Evolutionary conservation across 805 yeast species (phyloP), one percentile per base, ranked within the genome.

Genomic region (Candida ulmi): DNA sequence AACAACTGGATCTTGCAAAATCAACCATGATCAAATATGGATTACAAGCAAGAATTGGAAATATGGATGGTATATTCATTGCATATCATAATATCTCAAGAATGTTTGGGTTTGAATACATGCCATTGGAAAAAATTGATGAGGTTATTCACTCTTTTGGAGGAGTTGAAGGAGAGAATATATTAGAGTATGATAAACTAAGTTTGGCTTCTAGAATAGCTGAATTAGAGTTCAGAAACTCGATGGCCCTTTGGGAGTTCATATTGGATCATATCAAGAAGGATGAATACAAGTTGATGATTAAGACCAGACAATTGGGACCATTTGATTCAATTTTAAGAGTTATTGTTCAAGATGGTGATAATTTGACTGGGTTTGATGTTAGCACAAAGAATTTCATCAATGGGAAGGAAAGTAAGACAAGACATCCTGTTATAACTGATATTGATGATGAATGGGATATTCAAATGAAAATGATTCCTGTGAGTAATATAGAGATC

Each of bases 41-140:
- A 3, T 68, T 91, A 48, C 98, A 93, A 60, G 98, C 96, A 0
- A 71, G 97, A 45, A 84, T 91, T 31, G 99, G 98, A 3, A 80
- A 84, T 51, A 91, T 93, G 98, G 97, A 90, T 61, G 99, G 99
- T 6, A 87, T 93, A 3, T 88, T 86, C 50, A 71, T 91, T 13
- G 96, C 96, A 0, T 91, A 81, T 59, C 99, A 91, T 60, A 91
- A 90, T 58, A 73, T 88, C 37, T 69, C 76, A 24, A 66, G 78
- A 35, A 74, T 90, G 50, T 87, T 91, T 61, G 99, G 97, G 3
- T 93, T 88, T 60, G 91, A 88, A 59, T 91, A 91, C 58, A 57
- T 91, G 23, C 90, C 95, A 1, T 63, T 90, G 36, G 61, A 66
- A 2, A 85, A 80, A 30, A 73, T 91, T 46, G 97, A 91, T 57